Percentiles rank a stretch among this genome's conserved stretches.
Conservation (phyloP, 345 rosid species). For the Populus nigra region DNA sequence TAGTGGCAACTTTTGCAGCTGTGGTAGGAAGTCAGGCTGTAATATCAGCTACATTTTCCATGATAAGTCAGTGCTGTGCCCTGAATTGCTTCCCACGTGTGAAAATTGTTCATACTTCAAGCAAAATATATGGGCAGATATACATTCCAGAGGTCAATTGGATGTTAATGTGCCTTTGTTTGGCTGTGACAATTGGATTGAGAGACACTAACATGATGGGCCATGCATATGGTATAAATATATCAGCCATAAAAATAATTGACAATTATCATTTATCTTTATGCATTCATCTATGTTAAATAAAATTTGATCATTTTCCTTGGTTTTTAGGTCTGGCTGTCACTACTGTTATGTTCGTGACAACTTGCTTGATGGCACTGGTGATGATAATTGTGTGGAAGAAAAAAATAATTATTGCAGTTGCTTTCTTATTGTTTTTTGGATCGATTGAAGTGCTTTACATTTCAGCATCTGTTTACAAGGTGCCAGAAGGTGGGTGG, state of each 20-base stretch:
- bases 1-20: slow-evolving; percentile 23
- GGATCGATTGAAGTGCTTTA: slow-evolving; percentile 19
- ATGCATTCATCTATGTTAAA: not conserved
- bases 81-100: slow-evolving; percentile 25
- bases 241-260: not conserved
- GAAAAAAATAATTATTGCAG: slow-evolving; percentile 3
- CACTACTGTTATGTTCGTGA: slow-evolving; percentile 17
- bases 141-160: slow-evolving; percentile 33
- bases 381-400: slow-evolving; percentile 22
- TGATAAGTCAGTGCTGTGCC: slow-evolving; percentile 24
- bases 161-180: slow-evolving; percentile 23
- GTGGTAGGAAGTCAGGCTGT: slow-evolving; percentile 31
- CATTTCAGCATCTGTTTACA: slow-evolving; percentile 14
- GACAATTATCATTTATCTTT: not conserved
- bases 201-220: slow-evolving; percentile 22
- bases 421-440: slow-evolving; percentile 14
- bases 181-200: slow-evolving; percentile 24
- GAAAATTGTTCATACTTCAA: slow-evolving; percentile 25
- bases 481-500: slow-evolving; percentile 27
- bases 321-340: slow-evolving; percentile 17
- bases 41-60: slow-evolving; percentile 24
- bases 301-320: slow-evolving; percentile 10
- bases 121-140: slow-evolving; percentile 21
- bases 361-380: slow-evolving; percentile 24
- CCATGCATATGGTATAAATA: slow-evolving; percentile 23